phyloP scores from a whole-genome alignment of 169 alveolate species.

The Prorocentrum cordatum region DNA sequence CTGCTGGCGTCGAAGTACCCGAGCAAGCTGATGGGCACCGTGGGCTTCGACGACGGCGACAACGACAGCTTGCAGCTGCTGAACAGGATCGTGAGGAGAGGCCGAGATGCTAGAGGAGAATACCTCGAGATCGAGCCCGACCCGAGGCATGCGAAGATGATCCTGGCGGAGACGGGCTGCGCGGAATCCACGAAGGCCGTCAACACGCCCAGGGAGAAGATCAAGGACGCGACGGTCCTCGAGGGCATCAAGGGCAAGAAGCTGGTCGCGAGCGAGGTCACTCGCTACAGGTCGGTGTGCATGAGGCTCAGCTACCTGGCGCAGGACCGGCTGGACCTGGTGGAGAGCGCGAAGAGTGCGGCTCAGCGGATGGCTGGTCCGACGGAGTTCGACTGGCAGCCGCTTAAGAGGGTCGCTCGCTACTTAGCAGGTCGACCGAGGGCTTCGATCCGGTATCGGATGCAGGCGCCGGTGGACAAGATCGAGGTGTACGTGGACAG shows the following conservation, averaged over 20 bases:
- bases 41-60: background rate
- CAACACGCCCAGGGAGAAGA: background rate
- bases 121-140: background rate
- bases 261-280: background rate
- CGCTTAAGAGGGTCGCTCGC: background rate
- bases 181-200: background rate
- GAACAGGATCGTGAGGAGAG: background rate
- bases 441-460: background rate
- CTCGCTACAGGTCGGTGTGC: background rate
- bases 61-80: background rate
- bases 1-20: background rate
- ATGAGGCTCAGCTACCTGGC: background rate
- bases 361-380: background rate
- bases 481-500: background rate
- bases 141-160: background rate
- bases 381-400: background rate
- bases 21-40: background rate
- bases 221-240: background rate
- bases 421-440: background rate
- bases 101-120: background rate
- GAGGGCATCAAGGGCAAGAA: background rate
- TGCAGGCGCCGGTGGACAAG: background rate
- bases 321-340: background rate
- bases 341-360: background rate
- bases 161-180: background rate